Conservation (phyloP, 2,329 filamentous ascomycete species). For the Xylariales sp. region DNA sequence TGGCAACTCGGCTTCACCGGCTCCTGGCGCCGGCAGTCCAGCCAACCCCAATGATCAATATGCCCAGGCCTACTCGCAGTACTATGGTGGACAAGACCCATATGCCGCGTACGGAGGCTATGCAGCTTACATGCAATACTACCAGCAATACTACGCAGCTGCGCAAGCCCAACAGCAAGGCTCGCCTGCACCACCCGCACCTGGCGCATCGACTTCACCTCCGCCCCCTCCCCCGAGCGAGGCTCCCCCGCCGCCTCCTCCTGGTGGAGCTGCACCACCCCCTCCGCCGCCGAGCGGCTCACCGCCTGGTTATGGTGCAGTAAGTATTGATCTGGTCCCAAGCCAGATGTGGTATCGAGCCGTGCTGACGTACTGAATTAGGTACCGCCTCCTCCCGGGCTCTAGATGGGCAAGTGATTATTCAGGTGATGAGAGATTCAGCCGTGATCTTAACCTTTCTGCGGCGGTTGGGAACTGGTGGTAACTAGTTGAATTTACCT, state of each 20-base stretch:
- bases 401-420: slow-evolving; percentile 33
- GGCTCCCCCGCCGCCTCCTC: slow-evolving; percentile 60
- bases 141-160: slow-evolving; percentile 64
- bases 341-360: background rate
- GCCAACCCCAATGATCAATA: slow-evolving; percentile 55
- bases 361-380: slow-evolving; percentile 23
- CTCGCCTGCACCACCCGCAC: slow-evolving; percentile 35
- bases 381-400: slow-evolving; percentile 54
- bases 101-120: slow-evolving; percentile 92
- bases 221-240: slow-evolving; percentile 55
- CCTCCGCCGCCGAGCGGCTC: slow-evolving; percentile 50
- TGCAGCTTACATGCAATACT: slow-evolving; percentile 68
- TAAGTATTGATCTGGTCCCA: slow-evolving; percentile 34
- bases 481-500: no score
- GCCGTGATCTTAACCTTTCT: no score
- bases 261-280: slow-evolving; percentile 49
- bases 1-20: slow-evolving; percentile 33
- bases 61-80: slow-evolving; percentile 76
- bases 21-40: slow-evolving; percentile 36
- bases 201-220: slow-evolving; percentile 44
- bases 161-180: slow-evolving; percentile 46
- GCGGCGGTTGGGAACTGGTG: no score
- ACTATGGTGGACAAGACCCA: slow-evolving; percentile 71
- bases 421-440: no score
- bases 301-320: slow-evolving; percentile 60